These are phyloP conservation scores for Microstegium vimineum DNA, from an alignment of 176 grass and related monocot species.

Conservation along the genomic window DNA sequence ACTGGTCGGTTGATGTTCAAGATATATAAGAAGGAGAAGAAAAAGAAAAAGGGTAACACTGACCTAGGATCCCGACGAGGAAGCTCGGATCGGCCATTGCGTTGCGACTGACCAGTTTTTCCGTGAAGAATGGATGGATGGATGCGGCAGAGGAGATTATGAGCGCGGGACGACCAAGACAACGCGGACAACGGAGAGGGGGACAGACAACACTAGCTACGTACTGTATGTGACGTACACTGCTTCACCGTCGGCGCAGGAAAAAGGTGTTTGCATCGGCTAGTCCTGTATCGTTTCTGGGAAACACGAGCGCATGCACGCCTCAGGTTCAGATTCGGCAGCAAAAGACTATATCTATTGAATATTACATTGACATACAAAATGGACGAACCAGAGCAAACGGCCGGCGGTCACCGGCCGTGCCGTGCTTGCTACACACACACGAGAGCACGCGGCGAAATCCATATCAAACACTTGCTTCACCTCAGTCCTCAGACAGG, in stretches of 20 bases:
- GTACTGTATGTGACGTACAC: neutral
- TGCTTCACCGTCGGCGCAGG: neutral
- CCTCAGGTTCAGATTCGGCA: neutral
- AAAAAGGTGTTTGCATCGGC: neutral
- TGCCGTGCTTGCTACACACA: neutral
- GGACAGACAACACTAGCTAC: neutral
- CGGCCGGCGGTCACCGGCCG: neutral
- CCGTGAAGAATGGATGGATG: neutral
- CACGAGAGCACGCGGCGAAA: conserved; percentile 10
- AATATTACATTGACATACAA: no score
- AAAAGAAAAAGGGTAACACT: neutral
- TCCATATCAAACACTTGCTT: neutral
- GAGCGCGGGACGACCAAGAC: no score
- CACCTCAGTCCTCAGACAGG: neutral
- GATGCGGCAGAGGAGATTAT: neutral
- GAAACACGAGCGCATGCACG: neutral
- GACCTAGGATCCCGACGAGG: conserved; percentile 58
- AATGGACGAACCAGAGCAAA: neutral
- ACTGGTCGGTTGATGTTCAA: neutral
- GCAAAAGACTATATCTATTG: neutral
- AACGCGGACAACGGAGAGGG: neutral
- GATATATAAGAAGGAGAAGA: rapidly evolving
- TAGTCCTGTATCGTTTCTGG: neutral
- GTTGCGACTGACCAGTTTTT: neutral
- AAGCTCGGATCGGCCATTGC: conserved; percentile 60